phyloP scores from a whole-genome alignment of 805 yeast genomes.

The Hanseniaspora lindneri region DNA sequence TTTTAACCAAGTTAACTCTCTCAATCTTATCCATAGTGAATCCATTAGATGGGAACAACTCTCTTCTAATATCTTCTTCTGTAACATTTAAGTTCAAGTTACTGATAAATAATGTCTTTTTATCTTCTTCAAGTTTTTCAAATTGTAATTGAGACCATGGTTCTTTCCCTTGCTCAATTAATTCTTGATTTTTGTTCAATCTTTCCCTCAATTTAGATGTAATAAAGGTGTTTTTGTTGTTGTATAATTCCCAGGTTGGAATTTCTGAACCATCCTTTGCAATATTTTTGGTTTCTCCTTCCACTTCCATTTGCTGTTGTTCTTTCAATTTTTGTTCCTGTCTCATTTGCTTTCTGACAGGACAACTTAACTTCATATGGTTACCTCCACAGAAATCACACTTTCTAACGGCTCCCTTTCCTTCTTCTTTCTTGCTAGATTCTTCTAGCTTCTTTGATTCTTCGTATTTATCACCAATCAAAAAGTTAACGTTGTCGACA shows the following conservation, averaged over 20 bases:
- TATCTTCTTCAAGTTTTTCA: slow-evolving; percentile 61
- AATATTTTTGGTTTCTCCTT: slow-evolving; percentile 9
- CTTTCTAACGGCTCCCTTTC: slow-evolving; percentile 35
- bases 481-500: slow-evolving; percentile 71
- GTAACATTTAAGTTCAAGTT: slow-evolving; percentile 77
- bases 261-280: slow-evolving; percentile 31
- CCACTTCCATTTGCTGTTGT: slow-evolving; percentile 27
- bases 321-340: slow-evolving; percentile 28
- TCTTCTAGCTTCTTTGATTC: slow-evolving; percentile 64
- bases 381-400: slow-evolving; percentile 93
- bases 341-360: slow-evolving; percentile 58
- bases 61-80: slow-evolving; percentile 66
- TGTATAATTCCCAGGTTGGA: slow-evolving; percentile 38
- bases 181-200: slow-evolving; percentile 23
- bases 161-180: slow-evolving; percentile 33
- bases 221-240: slow-evolving; percentile 45
- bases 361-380: slow-evolving; percentile 92
- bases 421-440: slow-evolving; percentile 37
- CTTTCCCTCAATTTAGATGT: slow-evolving; percentile 26
- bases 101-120: slow-evolving; percentile 77
- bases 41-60: slow-evolving; percentile 43
- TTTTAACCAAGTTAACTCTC: slow-evolving; percentile 75
- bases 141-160: slow-evolving; percentile 32
- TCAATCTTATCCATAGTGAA: slow-evolving; percentile 48
- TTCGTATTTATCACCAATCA: slow-evolving; percentile 66